phyloP scores from a whole-genome alignment of 2,329 filamentous ascomycete genomes.

The Xenosphaeropsis pyriputrescens region DNA sequence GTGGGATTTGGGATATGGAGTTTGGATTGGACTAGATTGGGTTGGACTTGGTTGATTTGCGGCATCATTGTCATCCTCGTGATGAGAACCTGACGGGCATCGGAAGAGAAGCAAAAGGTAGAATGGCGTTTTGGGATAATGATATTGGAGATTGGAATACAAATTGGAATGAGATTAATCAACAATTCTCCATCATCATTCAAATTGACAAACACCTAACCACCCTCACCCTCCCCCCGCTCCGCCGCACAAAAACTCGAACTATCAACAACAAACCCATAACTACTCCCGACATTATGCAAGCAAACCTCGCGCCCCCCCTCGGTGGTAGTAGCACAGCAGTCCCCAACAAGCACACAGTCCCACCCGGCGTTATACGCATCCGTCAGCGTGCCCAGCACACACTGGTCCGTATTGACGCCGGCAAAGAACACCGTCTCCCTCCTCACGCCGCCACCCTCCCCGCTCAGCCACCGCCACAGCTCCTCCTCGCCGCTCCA shows the following conservation, averaged over 20 bases:
- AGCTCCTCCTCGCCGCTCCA: constrained; percentile 30
- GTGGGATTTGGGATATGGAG: too few relatives aligned
- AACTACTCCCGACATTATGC: constrained; percentile 22
- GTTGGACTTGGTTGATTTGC: too few relatives aligned
- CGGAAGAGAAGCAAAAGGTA: too few relatives aligned
- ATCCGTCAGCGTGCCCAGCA: constrained; percentile 38
- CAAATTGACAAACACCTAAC: too few relatives aligned
- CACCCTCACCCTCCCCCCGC: background rate
- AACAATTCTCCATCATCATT: too few relatives aligned
- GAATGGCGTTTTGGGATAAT: too few relatives aligned
- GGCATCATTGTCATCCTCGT: too few relatives aligned
- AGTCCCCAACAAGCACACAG: constrained; percentile 38
- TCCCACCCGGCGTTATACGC: constrained; percentile 40
- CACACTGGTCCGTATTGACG: constrained; percentile 48
- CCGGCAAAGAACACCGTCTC: constrained; percentile 39
- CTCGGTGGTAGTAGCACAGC: constrained; percentile 32
- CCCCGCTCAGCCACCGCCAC: constrained; percentile 24
- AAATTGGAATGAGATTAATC: too few relatives aligned
- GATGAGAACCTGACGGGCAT: too few relatives aligned
- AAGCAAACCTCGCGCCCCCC: constrained; percentile 20
- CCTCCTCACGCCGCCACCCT: constrained; percentile 9
- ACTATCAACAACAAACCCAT: constrained; percentile 11
- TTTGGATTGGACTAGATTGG: too few relatives aligned
- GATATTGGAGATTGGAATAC: too few relatives aligned
- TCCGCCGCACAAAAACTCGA: constrained; percentile 1